These are phyloP conservation scores for Bipolaris bicolor DNA, from an alignment of 2,329 filamentous ascomycete genomes.

Conservation along the genomic window DNA sequence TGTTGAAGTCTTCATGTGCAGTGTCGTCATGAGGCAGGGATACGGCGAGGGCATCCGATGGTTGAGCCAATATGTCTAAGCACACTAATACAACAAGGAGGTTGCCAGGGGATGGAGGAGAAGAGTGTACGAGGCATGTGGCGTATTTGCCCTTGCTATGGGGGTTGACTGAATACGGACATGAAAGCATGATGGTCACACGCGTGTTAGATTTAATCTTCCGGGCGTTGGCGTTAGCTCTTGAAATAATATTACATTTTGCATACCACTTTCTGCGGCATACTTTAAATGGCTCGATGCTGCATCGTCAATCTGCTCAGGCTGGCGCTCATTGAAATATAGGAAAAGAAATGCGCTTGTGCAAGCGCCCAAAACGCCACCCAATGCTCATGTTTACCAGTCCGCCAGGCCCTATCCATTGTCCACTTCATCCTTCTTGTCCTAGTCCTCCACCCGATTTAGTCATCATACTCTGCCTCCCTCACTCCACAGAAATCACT, in stretches of 20 bases:
- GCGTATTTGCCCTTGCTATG: not conserved
- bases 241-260: slow-evolving; percentile 20
- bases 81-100: not conserved
- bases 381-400: slow-evolving; percentile 10
- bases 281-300: not conserved
- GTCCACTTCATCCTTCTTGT: not conserved
- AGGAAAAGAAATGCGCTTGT: not conserved
- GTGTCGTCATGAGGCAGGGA: slow-evolving; percentile 94
- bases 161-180: slow-evolving; percentile 5
- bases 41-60: slow-evolving; percentile 53
- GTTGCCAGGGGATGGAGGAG: not conserved
- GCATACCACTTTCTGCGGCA: slow-evolving; percentile 1
- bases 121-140: slow-evolving; percentile 1
- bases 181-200: slow-evolving; percentile 16
- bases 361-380: slow-evolving; percentile 11
- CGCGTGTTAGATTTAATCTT: slow-evolving; percentile 16
- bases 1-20: slow-evolving; percentile 98
- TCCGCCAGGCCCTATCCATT: not conserved
- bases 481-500: slow-evolving; percentile 67
- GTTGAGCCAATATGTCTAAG: slow-evolving; percentile 51
- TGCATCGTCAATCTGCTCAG: slow-evolving; percentile 2
- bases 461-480: slow-evolving; percentile 55
- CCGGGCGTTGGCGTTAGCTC: slow-evolving; percentile 28
- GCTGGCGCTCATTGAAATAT: not conserved
- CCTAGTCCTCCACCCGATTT: not conserved